A percentile compares a stretch with the other conserved stretches of the same genome.
Evolutionary conservation across 176 grass and related monocot genomes (phyloP).

Genomic region (Aegilops bicornis): DNA sequence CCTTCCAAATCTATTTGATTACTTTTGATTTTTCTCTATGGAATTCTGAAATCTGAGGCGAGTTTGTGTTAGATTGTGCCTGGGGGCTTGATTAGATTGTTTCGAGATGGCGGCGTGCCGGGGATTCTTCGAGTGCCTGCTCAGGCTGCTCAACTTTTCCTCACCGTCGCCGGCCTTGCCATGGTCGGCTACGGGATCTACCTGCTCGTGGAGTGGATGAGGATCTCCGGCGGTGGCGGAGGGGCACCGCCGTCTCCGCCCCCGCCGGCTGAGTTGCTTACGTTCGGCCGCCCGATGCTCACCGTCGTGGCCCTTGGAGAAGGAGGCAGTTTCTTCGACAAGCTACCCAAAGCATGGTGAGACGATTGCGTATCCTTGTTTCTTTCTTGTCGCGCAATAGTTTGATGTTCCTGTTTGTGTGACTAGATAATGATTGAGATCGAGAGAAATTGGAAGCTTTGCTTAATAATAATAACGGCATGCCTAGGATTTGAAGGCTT

Average conservation of each 20-base stretch:
- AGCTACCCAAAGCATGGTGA: slow-evolving; percentile 93
- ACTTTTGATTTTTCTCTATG: neutral
- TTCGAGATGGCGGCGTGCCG: slow-evolving; percentile 70
- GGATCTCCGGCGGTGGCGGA: slow-evolving; percentile 31
- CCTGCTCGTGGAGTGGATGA: slow-evolving; percentile 75
- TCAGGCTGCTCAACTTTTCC: slow-evolving; percentile 94
- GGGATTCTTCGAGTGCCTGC: slow-evolving; percentile 81
- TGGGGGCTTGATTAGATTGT: slow-evolving; percentile 2
- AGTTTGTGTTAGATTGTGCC: slow-evolving; percentile 25
- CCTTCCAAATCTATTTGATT: neutral
- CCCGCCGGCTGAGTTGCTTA: slow-evolving; percentile 44
- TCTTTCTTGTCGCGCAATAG: neutral
- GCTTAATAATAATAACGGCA: neutral
- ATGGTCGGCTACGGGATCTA: slow-evolving; percentile 88
- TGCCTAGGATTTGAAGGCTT: neutral
- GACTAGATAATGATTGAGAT: neutral
- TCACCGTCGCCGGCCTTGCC: slow-evolving; percentile 73
- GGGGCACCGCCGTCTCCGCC: slow-evolving; percentile 10
- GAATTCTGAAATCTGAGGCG: neutral
- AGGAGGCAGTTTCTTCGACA: slow-evolving; percentile 48
- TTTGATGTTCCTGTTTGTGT: slow-evolving; percentile 10
- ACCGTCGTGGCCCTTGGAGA: slow-evolving; percentile 54
- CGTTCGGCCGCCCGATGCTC: slow-evolving; percentile 69
- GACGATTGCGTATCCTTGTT: neutral
- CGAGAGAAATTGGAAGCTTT: neutral